Conservation (phyloP, 257 asterid genomes). For the Parsonsia alboflavescens region DNA sequence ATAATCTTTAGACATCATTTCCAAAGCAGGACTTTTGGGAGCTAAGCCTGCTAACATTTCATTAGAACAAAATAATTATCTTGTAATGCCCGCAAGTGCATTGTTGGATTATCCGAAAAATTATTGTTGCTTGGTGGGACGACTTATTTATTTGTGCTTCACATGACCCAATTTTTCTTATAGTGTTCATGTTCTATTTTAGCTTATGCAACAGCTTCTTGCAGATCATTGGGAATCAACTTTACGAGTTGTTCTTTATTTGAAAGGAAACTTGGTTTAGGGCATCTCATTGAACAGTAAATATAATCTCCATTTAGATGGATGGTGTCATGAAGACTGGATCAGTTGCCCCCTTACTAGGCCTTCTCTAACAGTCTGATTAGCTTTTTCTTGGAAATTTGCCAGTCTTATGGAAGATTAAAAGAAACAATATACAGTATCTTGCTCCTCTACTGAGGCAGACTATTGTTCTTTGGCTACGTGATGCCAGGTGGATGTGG, state of each 20-base stretch:
- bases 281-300: background rate
- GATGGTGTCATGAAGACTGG: background rate
- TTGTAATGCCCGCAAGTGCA: rapidly evolving
- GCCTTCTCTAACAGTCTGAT: background rate
- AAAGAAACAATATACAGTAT: background rate
- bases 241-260: background rate
- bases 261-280: background rate
- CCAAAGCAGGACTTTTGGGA: no score
- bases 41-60: background rate
- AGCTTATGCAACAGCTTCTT: background rate
- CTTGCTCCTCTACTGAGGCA: background rate
- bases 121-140: background rate
- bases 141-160: background rate
- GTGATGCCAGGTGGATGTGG: no score
- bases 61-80: background rate
- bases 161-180: background rate
- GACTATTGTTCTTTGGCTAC: background rate
- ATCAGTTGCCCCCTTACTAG: background rate
- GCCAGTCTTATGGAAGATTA: background rate
- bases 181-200: background rate
- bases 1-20: no score
- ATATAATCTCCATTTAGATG: background rate
- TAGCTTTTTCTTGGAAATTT: background rate
- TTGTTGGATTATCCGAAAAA: background rate
- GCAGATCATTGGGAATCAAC: background rate